Conservation (phyloP, 2,329 filamentous ascomycete genomes). For the Sclerotinia glacialis region DNA sequence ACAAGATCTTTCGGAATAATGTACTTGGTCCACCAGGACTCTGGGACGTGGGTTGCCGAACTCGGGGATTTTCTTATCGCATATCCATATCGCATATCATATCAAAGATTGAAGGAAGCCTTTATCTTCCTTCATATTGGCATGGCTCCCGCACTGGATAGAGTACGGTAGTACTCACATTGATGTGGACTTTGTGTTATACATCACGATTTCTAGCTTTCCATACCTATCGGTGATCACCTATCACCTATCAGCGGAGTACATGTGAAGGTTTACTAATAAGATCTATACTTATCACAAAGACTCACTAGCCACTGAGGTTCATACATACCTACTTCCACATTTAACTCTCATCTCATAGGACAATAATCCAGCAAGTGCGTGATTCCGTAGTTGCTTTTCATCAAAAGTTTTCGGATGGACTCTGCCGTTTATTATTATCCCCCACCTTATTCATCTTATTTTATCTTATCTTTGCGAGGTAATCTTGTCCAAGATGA, state of each 20-base stretch:
- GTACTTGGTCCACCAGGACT: not conserved
- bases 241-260: too few species aligned
- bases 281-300: too few species aligned
- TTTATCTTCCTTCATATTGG: not conserved
- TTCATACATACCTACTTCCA: too few species aligned
- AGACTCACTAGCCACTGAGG: too few species aligned
- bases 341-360: too few species aligned
- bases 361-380: not conserved
- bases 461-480: conserved; percentile 19
- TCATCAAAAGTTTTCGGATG: not conserved
- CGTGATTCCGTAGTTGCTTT: not conserved
- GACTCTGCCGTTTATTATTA: not conserved
- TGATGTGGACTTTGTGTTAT: not conserved
- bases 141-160: too few species aligned
- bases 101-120: not conserved
- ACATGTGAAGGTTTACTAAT: too few species aligned
- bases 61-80: conserved; percentile 6
- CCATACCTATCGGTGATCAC: too few species aligned
- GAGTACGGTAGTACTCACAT: too few species aligned
- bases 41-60: not conserved
- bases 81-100: too few species aligned
- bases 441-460: conserved; percentile 7
- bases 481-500: not conserved
- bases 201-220: not conserved
- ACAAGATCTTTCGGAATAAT: not conserved